phyloP scores from a whole-genome alignment of 371 early-diverging fungal genomes.

The Funneliformis caledonium region DNA sequence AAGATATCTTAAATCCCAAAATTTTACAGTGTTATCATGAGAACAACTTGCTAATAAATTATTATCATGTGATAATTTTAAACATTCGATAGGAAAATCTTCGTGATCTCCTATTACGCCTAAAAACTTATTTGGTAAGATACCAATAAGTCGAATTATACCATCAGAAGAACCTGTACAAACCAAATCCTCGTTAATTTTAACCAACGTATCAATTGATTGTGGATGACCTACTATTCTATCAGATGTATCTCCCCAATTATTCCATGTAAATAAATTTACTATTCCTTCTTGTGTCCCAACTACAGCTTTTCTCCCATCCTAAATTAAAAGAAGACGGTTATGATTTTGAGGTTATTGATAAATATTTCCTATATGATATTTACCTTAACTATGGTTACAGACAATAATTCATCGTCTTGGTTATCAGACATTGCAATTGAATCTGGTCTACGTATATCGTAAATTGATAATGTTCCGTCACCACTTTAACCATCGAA shows the following conservation, averaged over 20 bases:
- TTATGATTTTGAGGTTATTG: not conserved
- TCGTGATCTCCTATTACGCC: conserved; percentile 89
- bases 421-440: conserved; percentile 84
- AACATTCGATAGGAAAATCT: conserved; percentile 83
- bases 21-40: conserved; percentile 83
- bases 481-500: conserved; percentile 69
- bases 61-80: conserved; percentile 68
- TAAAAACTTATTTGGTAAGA: conserved; percentile 87
- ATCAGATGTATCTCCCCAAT: conserved; percentile 91
- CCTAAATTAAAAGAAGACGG: conserved; percentile 45
- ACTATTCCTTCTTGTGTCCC: conserved; percentile 90
- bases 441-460: conserved; percentile 81
- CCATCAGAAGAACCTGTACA: conserved; percentile 93
- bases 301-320: conserved; percentile 79
- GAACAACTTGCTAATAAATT: conserved; percentile 75
- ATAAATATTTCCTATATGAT: not conserved
- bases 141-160: conserved; percentile 74
- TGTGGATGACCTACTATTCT: conserved; percentile 91
- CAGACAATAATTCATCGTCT: conserved; percentile 90
- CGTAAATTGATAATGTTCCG: conserved; percentile 88
- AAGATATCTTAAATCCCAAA: conserved; percentile 79
- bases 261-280: conserved; percentile 77
- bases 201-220: conserved; percentile 81
- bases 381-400: conserved; percentile 70
- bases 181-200: conserved; percentile 80